phyloP scores from a whole-genome alignment of 2,329 filamentous ascomycete genomes.

The Colletotrichum camelliae region DNA sequence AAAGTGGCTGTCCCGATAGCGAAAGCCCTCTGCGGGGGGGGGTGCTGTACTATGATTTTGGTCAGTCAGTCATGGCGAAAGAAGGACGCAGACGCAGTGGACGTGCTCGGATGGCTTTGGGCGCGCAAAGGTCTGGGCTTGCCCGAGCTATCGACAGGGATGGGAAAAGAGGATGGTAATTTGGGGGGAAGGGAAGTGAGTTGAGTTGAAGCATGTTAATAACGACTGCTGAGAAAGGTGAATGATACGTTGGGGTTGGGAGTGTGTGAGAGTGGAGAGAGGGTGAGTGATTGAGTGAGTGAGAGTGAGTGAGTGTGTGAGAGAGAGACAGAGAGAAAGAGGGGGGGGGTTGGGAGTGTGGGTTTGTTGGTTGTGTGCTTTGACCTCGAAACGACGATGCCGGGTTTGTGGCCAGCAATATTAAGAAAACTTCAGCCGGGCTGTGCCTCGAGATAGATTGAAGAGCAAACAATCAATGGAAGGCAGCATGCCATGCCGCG shows the following conservation, averaged over 20 bases:
- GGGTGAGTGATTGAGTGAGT: background rate
- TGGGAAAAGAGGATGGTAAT: background rate
- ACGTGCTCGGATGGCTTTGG: background rate
- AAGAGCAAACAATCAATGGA: background rate
- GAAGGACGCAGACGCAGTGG: background rate
- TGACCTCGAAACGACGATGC: slow-evolving; percentile 4
- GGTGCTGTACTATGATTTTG: background rate
- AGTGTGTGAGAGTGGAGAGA: background rate
- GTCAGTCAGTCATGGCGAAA: background rate
- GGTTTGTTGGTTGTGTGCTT: slow-evolving; percentile 12
- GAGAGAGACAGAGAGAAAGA: background rate
- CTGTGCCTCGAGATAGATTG: background rate
- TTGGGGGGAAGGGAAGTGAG: background rate
- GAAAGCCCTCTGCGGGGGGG: background rate
- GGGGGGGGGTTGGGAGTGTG: background rate
- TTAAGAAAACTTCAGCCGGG: background rate
- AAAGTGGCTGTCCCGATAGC: background rate
- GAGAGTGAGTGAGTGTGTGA: background rate
- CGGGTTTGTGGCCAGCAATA: background rate
- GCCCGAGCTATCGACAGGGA: background rate
- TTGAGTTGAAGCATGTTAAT: background rate
- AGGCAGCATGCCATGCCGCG: too few species aligned
- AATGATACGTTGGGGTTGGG: background rate
- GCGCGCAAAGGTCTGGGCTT: background rate
- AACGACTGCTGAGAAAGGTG: background rate